Conservation (phyloP, 306 rosid genomes). For the Lathyrus sativus region DNA sequence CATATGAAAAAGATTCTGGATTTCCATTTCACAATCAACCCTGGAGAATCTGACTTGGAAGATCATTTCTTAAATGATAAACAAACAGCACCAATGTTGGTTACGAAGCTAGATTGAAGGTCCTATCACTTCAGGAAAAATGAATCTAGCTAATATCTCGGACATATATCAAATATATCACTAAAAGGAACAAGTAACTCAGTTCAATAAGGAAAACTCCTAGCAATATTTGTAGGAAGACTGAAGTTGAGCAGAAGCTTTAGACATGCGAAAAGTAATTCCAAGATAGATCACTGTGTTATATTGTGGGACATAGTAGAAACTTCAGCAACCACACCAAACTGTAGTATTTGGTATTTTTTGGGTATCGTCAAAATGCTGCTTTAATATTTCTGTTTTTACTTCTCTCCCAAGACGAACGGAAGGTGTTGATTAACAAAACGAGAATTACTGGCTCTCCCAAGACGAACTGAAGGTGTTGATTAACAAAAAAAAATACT, state of each 20-base stretch:
- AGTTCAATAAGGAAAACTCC: slow-evolving; percentile 35
- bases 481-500: slow-evolving; percentile 29
- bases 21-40: slow-evolving; percentile 23
- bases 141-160: slow-evolving; percentile 3
- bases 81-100: slow-evolving; percentile 5
- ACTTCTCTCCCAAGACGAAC: slow-evolving; percentile 21
- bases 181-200: slow-evolving; percentile 28
- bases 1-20: slow-evolving; percentile 18
- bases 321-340: slow-evolving; percentile 35
- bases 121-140: slow-evolving; percentile 28
- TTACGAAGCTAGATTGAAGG: slow-evolving; percentile 25
- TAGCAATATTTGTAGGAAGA: slow-evolving; percentile 35
- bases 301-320: slow-evolving; percentile 27
- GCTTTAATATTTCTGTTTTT: slow-evolving; percentile 33
- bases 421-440: slow-evolving; percentile 29
- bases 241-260: slow-evolving; percentile 1
- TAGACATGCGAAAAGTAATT: slow-evolving; percentile 20
- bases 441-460: too few species aligned
- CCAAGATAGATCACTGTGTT: slow-evolving; percentile 35
- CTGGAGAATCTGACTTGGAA: slow-evolving; percentile 26
- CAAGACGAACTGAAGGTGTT: slow-evolving; percentile 23
- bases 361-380: slow-evolving; percentile 34
- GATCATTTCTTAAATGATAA: slow-evolving; percentile 35
- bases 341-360: slow-evolving; percentile 30
- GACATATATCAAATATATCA: slow-evolving; percentile 24